A percentile compares a stretch with the other conserved stretches of the same genome.
Evolutionary conservation across 2,329 filamentous ascomycete species (phyloP).

Genomic region (Penicillium sp.): DNA sequence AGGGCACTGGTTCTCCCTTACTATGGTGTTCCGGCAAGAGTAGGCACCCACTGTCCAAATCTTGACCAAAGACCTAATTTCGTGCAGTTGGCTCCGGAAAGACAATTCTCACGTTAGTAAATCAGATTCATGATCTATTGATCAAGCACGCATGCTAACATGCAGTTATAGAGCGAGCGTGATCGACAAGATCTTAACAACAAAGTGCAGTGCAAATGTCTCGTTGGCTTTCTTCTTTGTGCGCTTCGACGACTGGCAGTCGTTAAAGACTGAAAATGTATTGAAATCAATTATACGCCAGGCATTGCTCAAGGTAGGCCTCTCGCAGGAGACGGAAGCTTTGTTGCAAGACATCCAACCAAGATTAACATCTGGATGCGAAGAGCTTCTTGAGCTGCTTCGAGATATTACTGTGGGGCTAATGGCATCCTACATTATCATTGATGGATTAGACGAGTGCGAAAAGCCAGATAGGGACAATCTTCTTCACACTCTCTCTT

Average conservation of each 20-base stretch:
- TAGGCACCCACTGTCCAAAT: not conserved
- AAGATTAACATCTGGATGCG: not conserved
- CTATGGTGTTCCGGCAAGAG: constrained; percentile 4
- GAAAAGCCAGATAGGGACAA: not conserved
- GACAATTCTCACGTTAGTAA: not conserved
- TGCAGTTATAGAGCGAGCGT: not conserved
- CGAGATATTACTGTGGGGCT: not conserved
- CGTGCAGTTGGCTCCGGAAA: not conserved
- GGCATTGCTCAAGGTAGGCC: not conserved
- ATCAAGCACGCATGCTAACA: not conserved
- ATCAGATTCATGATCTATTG: not conserved
- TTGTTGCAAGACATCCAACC: not conserved
- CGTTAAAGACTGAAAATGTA: not conserved
- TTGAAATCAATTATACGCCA: not conserved
- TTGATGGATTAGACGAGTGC: not conserved
- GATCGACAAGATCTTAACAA: not conserved
- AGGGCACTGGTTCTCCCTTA: not conserved
- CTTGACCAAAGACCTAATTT: not conserved
- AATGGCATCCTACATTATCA: not conserved
- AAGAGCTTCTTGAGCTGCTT: not conserved
- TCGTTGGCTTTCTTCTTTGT: not conserved
- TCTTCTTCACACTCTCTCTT: not conserved
- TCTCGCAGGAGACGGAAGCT: not conserved
- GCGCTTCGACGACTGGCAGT: not conserved
- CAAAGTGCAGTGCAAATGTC: not conserved